Percentiles rank a stretch among this genome's conserved stretches.
Conservation (phyloP, 805 yeast genomes). For the Suhomyces prunicola region DNA sequence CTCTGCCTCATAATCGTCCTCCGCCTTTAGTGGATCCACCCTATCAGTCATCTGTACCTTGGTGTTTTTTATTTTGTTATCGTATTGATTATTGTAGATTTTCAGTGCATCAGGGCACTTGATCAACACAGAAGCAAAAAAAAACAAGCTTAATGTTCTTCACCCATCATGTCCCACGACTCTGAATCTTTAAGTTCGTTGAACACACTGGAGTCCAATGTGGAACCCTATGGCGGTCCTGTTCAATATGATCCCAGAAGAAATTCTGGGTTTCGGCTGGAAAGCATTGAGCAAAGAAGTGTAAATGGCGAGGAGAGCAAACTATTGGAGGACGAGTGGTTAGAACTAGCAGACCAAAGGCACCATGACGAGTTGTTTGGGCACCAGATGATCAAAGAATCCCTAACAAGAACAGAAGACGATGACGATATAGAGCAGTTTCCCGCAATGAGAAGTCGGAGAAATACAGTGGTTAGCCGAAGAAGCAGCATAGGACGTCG, state of each 20-base stretch:
- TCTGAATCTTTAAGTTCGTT: neutral
- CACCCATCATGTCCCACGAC: neutral
- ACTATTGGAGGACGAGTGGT: neutral
- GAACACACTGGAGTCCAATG: neutral
- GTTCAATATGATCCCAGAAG: neutral
- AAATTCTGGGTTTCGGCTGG: neutral
- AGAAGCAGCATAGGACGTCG: neutral
- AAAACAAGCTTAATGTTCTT: neutral
- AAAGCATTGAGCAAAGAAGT: neutral
- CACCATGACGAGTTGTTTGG: conserved; percentile 13
- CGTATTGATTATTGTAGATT: neutral
- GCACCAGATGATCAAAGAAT: conserved; percentile 5
- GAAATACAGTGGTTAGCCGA: conserved; percentile 6
- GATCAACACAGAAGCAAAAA: neutral
- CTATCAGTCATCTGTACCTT: neutral
- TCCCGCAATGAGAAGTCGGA: neutral
- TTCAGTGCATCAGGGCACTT: neutral
- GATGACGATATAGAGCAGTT: neutral
- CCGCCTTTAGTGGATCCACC: neutral
- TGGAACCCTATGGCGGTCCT: neutral
- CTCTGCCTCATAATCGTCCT: neutral
- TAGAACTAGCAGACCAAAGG: conserved; percentile 3
- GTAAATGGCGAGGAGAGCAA: conserved; percentile 3
- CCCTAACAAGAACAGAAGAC: neutral
- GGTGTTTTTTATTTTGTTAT: neutral